Percentiles rank a stretch among this genome's conserved stretches.
phyloP scores from a whole-genome alignment of 1,139 yeast species.

The Meyerozyma guilliermondii region DNA sequence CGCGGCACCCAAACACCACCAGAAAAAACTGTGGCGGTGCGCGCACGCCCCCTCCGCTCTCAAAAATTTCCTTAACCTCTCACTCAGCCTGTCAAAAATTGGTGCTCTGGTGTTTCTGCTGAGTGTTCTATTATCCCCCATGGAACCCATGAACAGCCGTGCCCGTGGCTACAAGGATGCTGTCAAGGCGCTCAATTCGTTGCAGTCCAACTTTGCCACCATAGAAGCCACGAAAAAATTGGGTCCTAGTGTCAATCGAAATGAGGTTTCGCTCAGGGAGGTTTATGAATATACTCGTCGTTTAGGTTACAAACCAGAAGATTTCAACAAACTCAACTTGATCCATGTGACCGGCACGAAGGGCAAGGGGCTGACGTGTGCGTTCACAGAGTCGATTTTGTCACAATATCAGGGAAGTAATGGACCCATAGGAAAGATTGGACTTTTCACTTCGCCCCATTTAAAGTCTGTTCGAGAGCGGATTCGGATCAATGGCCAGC shows the following conservation, averaged over 20 bases:
- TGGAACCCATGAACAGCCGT: constrained; percentile 8
- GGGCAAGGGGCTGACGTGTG: constrained; percentile 98
- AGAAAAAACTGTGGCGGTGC: background rate
- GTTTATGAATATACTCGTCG: constrained; percentile 90
- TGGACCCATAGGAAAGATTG: constrained; percentile 52
- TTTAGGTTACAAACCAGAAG: constrained; percentile 70
- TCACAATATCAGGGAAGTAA: constrained; percentile 42
- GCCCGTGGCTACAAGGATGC: constrained; percentile 55
- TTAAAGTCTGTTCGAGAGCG: constrained; percentile 90
- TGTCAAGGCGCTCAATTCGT: constrained; percentile 71
- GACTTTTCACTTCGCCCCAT: constrained; percentile 94
- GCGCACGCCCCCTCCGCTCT: background rate
- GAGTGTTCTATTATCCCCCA: background rate
- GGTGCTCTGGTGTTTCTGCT: background rate
- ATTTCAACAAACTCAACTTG: constrained; percentile 68
- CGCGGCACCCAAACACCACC: background rate
- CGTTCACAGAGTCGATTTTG: constrained; percentile 81
- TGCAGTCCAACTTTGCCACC: constrained; percentile 89
- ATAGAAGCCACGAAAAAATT: constrained; percentile 75
- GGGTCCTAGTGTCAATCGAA: constrained; percentile 57
- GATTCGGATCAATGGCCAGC: constrained; percentile 80
- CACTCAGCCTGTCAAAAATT: background rate
- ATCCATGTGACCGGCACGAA: constrained; percentile 96
- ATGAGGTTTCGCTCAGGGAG: constrained; percentile 72
- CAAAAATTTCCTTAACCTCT: too few species aligned